phyloP scores from a whole-genome alignment of 306 rosid species.

The Arachis hypogaea region DNA sequence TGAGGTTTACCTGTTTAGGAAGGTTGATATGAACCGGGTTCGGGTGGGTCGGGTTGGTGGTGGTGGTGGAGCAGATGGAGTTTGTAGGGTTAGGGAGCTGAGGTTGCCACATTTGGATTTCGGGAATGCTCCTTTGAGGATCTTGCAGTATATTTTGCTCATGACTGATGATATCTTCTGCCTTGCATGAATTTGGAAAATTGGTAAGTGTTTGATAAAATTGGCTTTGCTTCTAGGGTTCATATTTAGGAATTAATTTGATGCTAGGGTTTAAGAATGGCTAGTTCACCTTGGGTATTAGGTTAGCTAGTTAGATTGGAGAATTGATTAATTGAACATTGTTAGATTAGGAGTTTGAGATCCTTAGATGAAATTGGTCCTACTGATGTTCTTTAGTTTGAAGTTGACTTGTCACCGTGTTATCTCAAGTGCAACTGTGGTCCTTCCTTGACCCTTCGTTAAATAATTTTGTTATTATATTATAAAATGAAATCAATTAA shows the following conservation, averaged over 20 bases:
- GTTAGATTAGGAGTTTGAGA: not conserved
- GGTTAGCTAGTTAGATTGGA: too few species aligned
- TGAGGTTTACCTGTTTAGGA: conserved; percentile 56
- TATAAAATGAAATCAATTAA: not conserved
- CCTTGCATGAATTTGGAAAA: conserved; percentile 37
- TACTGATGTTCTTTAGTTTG: not conserved
- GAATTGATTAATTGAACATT: too few species aligned
- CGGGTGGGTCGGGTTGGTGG: conserved; percentile 44
- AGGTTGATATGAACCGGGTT: conserved; percentile 59
- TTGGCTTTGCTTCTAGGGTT: too few species aligned
- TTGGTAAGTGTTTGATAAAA: conserved; percentile 33
- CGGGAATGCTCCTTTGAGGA: conserved; percentile 67
- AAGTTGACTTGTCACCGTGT: too few species aligned
- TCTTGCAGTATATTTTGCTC: conserved; percentile 77
- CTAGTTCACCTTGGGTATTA: too few species aligned
- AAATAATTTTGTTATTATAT: not conserved
- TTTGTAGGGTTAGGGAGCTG: conserved; percentile 59
- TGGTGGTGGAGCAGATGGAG: conserved; percentile 41
- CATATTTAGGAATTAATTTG: too few species aligned
- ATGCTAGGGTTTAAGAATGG: too few species aligned
- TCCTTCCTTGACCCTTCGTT: too few species aligned
- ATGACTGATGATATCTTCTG: conserved; percentile 66
- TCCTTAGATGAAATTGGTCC: not conserved
- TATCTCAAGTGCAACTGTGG: too few species aligned
- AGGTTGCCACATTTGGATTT: conserved; percentile 70